Base-by-base conservation (phyloP, 805 yeast genomes). In the Clavispora asparagi region DNA sequence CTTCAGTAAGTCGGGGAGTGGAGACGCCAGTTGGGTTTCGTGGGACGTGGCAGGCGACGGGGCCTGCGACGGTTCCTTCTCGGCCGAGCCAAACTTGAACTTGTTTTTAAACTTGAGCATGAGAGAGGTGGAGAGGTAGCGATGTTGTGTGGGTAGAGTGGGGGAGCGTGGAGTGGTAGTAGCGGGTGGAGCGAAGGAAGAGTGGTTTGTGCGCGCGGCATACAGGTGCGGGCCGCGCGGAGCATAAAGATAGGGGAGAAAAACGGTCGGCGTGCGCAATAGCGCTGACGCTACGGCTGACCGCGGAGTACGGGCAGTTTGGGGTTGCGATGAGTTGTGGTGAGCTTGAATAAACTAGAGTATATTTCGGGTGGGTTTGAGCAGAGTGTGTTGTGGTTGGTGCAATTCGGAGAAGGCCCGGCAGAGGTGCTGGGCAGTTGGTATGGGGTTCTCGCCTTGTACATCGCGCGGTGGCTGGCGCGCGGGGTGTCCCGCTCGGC, bases 71-170 rank as follows among this genome's bases (percentile, higher is more conserved):
- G 53, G 32, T 23, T 55, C 57, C 32, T 52, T 56, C 9, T 50
- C 58, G 39, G 53, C 44, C 7, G 58, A 43, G 43, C 60, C 53
- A 49, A 63, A 61, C 47, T 58, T 62, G 52, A 63, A 61, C 46
- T 63, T 63, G 48, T 63, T 63, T 42, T 62, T 63, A 54, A 63
- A 59, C 48, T 62, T 63, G 44, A 63, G 60, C 68, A 63, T 63
- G 43, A 28, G 19, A 27, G 25, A 8, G 35, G 33, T 12, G 2
- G 29, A 30, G 8, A 8, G 40, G 23, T 19, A 4, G 23, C 5
- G 23, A 5, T 4, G 23, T 19, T 19, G 5, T 4, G 23, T 19
- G 5, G 32, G 63, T 50, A 10, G 60, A 39, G 26, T 26, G n/a
- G n/a, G n/a, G 47, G 16, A 13, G 25, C 7, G 25, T 33, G 25